Conservation (phyloP, 257 asterid genomes). For the Primulina eburnea region DNA sequence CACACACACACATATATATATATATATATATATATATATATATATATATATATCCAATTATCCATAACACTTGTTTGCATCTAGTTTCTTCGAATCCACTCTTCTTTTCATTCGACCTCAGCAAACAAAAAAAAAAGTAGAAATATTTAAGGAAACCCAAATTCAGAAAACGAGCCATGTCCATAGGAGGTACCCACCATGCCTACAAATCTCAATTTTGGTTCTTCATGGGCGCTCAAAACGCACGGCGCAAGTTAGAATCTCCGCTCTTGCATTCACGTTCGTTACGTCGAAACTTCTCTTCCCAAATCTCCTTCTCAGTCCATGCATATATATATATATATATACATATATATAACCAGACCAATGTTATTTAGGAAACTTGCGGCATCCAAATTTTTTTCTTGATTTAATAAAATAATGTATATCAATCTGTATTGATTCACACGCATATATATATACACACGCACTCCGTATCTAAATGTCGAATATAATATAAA, state of each 20-base stretch:
- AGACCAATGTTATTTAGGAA: conserved; percentile 15
- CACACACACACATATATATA: no score
- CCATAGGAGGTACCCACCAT: conserved; percentile 27
- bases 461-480: conserved; percentile 23
- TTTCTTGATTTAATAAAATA: neutral
- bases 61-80: conserved; percentile 3
- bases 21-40: no score
- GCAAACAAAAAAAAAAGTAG: conserved; percentile 25
- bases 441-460: conserved; percentile 3
- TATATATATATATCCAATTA: no score
- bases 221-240: conserved; percentile 9
- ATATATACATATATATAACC: conserved; percentile 33
- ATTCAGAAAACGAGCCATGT: conserved; percentile 23
- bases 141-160: neutral
- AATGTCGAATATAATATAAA: conserved; percentile 25
- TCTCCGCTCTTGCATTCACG: conserved; percentile 18
- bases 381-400: conserved; percentile 19
- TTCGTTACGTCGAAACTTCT: conserved; percentile 31
- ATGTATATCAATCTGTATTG: neutral
- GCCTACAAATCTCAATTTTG: conserved; percentile 24
- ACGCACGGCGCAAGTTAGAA: conserved; percentile 33
- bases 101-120: conserved; percentile 32
- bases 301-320: conserved; percentile 23
- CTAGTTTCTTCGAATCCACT: conserved; percentile 33
- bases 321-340: conserved; percentile 29